Evolutionary conservation across 176 grass and related monocot species (phyloP), one percentile per base, ranked within the genome.

Genomic region (Alloteropsis semialata): DNA sequence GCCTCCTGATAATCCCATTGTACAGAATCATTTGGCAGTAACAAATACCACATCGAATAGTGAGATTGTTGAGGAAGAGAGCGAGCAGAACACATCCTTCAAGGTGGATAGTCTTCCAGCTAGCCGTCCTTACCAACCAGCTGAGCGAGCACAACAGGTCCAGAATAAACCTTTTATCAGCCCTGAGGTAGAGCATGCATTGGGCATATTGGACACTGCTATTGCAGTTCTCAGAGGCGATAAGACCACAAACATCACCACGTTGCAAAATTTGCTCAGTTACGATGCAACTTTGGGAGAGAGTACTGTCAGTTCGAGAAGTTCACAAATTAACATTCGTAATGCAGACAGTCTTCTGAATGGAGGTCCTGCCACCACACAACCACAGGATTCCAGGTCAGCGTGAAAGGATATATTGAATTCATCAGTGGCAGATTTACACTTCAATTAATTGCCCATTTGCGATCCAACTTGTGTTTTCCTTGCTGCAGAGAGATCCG

Each of bases 31-130:
- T 72, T 30, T 83, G n/a, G 14, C 83, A 46, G 32, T 33, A 58
- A 49, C 60, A 66, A 78, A 88, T 83, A 45, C 38, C 34, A 41
- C 62, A 80, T 84, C 62, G 19, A 76, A 65, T 82, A 82, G 62
- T 80, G 96, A 98, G 87, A 95, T 93, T 74, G 80, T 88, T 8
- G 88, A 96, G 90, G 93, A 93, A 72, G 93, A 93, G 46, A 67
- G 6, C 51, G 83, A 93, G 65, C 83, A 85, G 13, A 68, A 76
- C 34, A 60, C 58, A 74, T 44, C 21, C 24, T 72, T 65, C 21
- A 85, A 79, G 50, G 21, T 64, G 65, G 69, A 87, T 82, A 67
- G 57, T 81, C 19, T 56, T 72, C 57, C 60, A 79, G 44, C 54
- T 24, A 65, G 19, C 33, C 19, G 39, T 78, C 50, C 17, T 27